Base-by-base conservation (phyloP, 2,329 filamentous ascomycete genomes). In the Talaromyces sp. region DNA sequence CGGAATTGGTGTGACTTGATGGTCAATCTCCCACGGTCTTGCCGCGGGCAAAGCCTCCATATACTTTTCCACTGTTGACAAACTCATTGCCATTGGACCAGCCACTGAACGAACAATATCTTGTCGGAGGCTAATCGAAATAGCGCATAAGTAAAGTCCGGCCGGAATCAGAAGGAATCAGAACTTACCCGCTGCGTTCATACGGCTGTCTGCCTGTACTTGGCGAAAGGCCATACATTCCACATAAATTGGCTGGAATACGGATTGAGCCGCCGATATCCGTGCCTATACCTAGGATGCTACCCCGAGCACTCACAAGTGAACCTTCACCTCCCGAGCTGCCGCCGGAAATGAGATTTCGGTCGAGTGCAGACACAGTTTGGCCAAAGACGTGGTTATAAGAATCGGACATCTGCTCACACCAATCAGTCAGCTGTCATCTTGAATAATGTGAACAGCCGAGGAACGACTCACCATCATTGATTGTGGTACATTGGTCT, bases 301-400 rank as follows among this genome's bases (percentile, higher is more conserved):
- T 82, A 0, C 86, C 86, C 31, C 80, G 78, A 77, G 88, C 81
- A 4, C 82, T 83, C 21, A 88, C 68, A 9, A 88, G 72, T 0
- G 83, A 84, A 0, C 81, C 86, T 70, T 89, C 87, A 12, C 88
- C 88, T 11, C 88, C 88, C 0, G 84, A 86, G 9, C 82, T 85
- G 1, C 89, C 88, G 5, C 88, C 88, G 0, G 85, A 81, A 0
- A 84, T 86, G 35, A 87, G 77, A 21, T 80, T 75, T 0, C 84
- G 80, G 64, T 88, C 89, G 62, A 82, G 77, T 0, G 88, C 88
- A 68, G 89, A 90, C 2, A 88, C 74, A 0, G 84, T 85, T 37
- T 84, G 80, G 1, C 86, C 87, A 62, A 86, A 86, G 21, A 88
- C 69, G 69, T 87, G 83, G 71, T 87, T 88, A 50, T 83, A 80